Conservation (phyloP, 2,329 filamentous ascomycete species). For the Fusarium metavorans region DNA sequence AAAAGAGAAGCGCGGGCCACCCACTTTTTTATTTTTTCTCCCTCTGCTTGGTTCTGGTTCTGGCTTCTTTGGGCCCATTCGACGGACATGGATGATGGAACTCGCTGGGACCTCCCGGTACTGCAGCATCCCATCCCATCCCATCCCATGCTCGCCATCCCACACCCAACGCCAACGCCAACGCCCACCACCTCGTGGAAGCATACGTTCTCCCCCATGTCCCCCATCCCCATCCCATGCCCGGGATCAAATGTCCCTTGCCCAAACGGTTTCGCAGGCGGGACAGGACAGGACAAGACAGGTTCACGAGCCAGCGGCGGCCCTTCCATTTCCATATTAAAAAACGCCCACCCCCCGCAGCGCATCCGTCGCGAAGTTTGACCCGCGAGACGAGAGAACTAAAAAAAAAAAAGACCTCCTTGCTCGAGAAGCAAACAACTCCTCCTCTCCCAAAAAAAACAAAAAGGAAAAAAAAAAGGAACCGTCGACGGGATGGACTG, state of each 20-base stretch:
- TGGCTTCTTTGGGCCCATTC: not conserved
- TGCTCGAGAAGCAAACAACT: not conserved
- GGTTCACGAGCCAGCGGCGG: constrained; percentile 24
- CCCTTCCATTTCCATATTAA: constrained; percentile 19
- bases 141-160: not conserved
- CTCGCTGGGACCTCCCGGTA: constrained; percentile 7
- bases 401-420: not conserved
- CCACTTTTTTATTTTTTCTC: not conserved
- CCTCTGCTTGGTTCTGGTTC: not conserved
- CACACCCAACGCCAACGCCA: constrained; percentile 19
- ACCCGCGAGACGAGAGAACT: constrained; percentile 13
- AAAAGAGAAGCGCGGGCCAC: constrained; percentile 11
- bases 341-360: constrained; percentile 36
- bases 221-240: not conserved
- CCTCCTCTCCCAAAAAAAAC: not conserved
- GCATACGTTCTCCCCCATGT: constrained; percentile 20
- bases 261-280: constrained; percentile 35
- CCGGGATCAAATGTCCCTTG: constrained; percentile 17
- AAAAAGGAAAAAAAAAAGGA: constrained; percentile 3
- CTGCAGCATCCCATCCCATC: not conserved
- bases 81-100: not conserved
- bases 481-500: constrained; percentile 7
- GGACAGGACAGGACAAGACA: not conserved
- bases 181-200: constrained; percentile 31
- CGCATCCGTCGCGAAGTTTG: constrained; percentile 20